Evolutionary conservation across 1,284 basidiomycete genomes (phyloP), one percentile per base, ranked within the genome.

Genomic region (Marasmius oreades): DNA sequence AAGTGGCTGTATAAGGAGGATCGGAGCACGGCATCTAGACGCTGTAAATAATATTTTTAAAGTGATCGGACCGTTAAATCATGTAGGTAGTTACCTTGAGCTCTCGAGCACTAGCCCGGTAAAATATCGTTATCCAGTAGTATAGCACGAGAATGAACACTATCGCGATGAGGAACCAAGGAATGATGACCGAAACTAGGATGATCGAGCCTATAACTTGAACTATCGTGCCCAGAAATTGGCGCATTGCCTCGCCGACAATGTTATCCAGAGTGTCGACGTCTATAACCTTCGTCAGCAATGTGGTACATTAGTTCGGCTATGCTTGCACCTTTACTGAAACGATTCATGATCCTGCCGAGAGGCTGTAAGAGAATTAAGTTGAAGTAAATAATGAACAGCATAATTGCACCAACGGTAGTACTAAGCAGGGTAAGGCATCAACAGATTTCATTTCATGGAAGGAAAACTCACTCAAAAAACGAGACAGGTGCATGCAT

Each of bases 301-400:
- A n/a, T n/a, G n/a, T n/a, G n/a, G 20, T 4, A 28, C n/a, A n/a
- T n/a, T n/a, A n/a, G n/a, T n/a, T n/a, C n/a, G 39, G 5, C 5
- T 45, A 28, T 34, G 16, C 16, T 16, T 16, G 20, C 31, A 78
- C 74, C 81, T 70, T 89, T 88, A 1, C 84, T 80, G 69, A 92
- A 89, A n/a, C 90, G 81, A 69, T 92, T 92, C 82, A 93, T 88
- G 65, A 95, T 92, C 22, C 94, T 86, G 12, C 94, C 94, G 16
- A 95, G 77, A 8, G 93, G 94, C 81, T 86, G 52, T 44, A 14
- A 23, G 20, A 20, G 22, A n/a, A 18, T 0, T 2, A 34, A 55
- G 20, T 31, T 16, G 31, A 42, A 8, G 10, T 26, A n/a, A 22
- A 37, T 8, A 51, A 18, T 22, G 52, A 55, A 47, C 28, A 31